These are phyloP conservation scores for Backusella macrospora DNA, from an alignment of 192 early-diverging fungal species.

Conservation along the genomic window DNA sequence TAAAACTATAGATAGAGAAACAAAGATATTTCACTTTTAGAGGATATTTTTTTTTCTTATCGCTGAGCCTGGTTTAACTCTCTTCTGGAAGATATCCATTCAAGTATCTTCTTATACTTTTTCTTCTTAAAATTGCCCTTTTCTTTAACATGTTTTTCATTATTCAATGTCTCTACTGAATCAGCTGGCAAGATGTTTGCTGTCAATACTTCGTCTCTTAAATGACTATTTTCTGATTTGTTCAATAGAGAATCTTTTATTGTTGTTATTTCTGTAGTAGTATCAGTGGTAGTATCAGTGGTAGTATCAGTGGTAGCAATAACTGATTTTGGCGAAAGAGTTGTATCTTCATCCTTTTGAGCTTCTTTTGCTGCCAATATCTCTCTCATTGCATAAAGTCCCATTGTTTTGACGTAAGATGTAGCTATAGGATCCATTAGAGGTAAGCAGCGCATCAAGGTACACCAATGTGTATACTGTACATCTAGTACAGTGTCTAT, in stretches of 20 bases:
- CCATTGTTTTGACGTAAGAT: slow-evolving; percentile 14
- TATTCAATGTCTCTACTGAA: background rate
- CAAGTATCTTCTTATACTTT: background rate
- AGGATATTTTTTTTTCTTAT: background rate
- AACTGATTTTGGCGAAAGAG: background rate
- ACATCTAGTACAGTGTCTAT: background rate
- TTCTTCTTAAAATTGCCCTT: background rate
- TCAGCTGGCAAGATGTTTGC: background rate
- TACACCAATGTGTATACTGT: slow-evolving; percentile 29
- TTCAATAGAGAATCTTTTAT: background rate
- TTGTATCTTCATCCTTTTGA: background rate
- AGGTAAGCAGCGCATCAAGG: slow-evolving; percentile 26
- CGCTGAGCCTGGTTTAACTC: background rate
- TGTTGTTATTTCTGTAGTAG: too few relatives aligned
- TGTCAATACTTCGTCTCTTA: background rate
- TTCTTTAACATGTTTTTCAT: background rate
- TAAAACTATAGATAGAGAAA: background rate
- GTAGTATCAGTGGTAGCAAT: too few relatives aligned
- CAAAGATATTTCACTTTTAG: too few relatives aligned
- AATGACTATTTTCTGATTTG: background rate
- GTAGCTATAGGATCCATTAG: slow-evolving; percentile 16
- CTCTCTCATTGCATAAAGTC: slow-evolving; percentile 23
- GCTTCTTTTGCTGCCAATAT: slow-evolving; percentile 6
- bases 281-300: too few relatives aligned
- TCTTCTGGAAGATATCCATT: slow-evolving; percentile 6